phyloP scores from a whole-genome alignment of 768 basidiomycete genomes.

The Lentinus tigrinus region DNA sequence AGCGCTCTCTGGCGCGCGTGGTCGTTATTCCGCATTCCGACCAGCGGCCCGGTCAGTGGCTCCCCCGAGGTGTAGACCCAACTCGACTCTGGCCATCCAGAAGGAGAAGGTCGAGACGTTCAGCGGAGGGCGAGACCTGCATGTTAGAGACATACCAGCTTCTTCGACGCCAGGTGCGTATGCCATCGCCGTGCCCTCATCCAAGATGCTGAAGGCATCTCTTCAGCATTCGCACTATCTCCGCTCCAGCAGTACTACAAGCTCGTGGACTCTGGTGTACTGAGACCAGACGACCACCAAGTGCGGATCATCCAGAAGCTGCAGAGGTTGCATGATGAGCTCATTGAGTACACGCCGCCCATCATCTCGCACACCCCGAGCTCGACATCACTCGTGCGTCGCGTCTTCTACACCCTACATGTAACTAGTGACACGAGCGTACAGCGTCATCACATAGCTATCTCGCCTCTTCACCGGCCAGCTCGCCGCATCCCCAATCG shows the following conservation, averaged over 20 bases:
- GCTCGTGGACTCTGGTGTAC: constrained; percentile 47
- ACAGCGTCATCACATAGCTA: constrained; percentile 13
- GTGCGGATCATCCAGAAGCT: constrained; percentile 79
- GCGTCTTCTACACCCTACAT: not conserved
- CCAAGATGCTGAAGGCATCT: not conserved
- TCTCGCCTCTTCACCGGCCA: constrained; percentile 32
- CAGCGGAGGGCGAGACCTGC: not conserved
- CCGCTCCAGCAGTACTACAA: constrained; percentile 42
- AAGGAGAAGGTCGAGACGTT: not conserved
- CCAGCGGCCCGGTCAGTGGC: not conserved
- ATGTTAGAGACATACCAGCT: not conserved
- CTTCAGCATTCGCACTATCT: constrained; percentile 2
- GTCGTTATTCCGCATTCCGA: not conserved
- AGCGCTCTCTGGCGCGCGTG: not conserved
- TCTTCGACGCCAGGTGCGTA: not conserved
- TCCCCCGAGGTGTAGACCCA: not conserved
- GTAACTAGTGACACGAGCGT: not conserved
- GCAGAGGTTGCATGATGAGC: constrained; percentile 72
- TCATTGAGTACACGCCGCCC: constrained; percentile 72
- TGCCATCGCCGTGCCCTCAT: not conserved
- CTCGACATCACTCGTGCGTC: constrained; percentile 33
- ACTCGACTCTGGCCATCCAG: constrained; percentile 6
- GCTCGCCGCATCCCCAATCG: constrained; percentile 14
- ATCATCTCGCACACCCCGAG: constrained; percentile 44
- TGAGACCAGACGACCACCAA: constrained; percentile 83